phyloP scores from a whole-genome alignment of 192 early-diverging fungal genomes.

The Backusella luteola region DNA sequence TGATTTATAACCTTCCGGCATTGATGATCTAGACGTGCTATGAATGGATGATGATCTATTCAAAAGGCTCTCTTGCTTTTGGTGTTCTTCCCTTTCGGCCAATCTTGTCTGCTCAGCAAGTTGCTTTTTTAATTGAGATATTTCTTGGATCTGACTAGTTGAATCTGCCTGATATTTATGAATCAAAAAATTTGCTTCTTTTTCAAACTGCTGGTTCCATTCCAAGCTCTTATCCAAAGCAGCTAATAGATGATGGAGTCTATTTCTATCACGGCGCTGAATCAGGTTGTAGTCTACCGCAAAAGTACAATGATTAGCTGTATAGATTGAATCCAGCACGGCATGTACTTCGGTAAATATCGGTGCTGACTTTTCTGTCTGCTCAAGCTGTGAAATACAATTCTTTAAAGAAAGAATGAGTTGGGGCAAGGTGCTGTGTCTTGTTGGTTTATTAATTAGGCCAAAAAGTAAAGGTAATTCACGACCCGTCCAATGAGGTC shows the following conservation, averaged over 20 bases:
- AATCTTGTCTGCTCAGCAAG: neutral
- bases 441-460: neutral
- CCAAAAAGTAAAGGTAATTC: neutral
- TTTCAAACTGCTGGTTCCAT: neutral
- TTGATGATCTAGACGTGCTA: neutral
- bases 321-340: slow-evolving; percentile 1
- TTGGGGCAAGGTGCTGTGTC: neutral
- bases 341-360: neutral
- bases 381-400: neutral
- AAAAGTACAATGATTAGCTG: neutral
- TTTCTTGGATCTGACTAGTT: neutral
- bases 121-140: neutral
- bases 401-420: neutral
- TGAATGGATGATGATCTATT: neutral
- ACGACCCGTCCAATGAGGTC: neutral
- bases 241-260: neutral
- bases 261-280: neutral
- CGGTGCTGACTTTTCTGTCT: neutral
- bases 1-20: neutral
- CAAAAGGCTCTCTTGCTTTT: neutral
- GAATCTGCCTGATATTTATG: neutral
- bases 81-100: neutral
- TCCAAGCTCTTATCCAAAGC: neutral
- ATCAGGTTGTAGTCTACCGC: neutral
- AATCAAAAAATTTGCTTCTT: neutral